A percentile compares a stretch with the other conserved stretches of the same genome.
Conservation (phyloP, 768 basidiomycete species). For the Austroboletus festivus region DNA sequence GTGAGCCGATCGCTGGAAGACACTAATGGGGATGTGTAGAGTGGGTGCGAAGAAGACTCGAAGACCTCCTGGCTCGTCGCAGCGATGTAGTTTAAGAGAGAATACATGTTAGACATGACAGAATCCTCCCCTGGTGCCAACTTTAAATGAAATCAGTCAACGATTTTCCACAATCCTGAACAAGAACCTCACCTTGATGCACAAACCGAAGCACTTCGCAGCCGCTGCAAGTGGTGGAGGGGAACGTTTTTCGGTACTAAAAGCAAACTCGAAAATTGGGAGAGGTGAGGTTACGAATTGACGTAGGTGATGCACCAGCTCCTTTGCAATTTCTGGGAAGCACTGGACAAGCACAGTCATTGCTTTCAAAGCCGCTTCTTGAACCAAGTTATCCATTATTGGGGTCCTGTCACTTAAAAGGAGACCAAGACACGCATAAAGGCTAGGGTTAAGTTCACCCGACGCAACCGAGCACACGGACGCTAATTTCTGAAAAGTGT, state of each 20-base stretch:
- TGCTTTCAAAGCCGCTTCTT: constrained; percentile 87
- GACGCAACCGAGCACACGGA: constrained; percentile 76
- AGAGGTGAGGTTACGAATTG: constrained; percentile 87
- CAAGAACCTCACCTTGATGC: constrained; percentile 61
- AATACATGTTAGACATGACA: constrained; percentile 94
- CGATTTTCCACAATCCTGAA: not conserved
- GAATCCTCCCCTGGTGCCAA: constrained; percentile 84
- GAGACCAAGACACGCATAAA: constrained; percentile 66
- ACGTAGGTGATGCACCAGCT: constrained; percentile 75
- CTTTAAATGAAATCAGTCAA: constrained; percentile 36
- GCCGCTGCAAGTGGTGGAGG: constrained; percentile 81
- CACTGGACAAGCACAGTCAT: constrained; percentile 83
- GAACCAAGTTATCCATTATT: constrained; percentile 76
- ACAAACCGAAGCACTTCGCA: constrained; percentile 85
- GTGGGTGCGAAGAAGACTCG: constrained; percentile 46
- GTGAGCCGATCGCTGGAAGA: constrained; percentile 46
- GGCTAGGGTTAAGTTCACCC: constrained; percentile 60
- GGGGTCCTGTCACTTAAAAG: constrained; percentile 81
- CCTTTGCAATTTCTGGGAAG: constrained; percentile 74
- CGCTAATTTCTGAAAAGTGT: constrained; percentile 66
- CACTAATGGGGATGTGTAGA: constrained; percentile 31
- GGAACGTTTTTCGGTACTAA: constrained; percentile 66
- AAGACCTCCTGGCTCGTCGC: constrained; percentile 76
- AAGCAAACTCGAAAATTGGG: constrained; percentile 85
- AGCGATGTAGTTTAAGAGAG: constrained; percentile 88